A percentile compares a stretch with the other conserved stretches of the same genome.
These are phyloP conservation scores for Lyophyllum shimeji DNA, from an alignment of 768 basidiomycete genomes.

Conservation along the genomic window DNA sequence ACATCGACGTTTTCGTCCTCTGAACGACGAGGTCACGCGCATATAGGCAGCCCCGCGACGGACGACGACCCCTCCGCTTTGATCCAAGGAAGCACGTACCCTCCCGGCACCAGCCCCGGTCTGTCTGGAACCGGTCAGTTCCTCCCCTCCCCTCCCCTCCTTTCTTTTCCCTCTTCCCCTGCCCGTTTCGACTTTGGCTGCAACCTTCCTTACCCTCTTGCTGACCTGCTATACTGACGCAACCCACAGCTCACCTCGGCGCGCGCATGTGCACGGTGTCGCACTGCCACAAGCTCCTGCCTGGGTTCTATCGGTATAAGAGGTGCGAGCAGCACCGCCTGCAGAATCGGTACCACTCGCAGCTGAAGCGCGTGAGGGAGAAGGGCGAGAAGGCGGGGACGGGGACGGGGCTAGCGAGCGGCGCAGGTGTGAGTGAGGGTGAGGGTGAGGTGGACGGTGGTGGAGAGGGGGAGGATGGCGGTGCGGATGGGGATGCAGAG, in stretches of 20 bases:
- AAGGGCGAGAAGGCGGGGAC: constrained; percentile 11
- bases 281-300: constrained; percentile 53
- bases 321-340: constrained; percentile 56
- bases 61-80: background rate
- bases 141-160: background rate
- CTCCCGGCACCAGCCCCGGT: background rate
- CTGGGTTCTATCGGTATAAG: constrained; percentile 45
- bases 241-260: constrained; percentile 24
- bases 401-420: constrained; percentile 4
- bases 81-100: background rate
- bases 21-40: background rate
- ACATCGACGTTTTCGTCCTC: background rate
- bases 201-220: no score
- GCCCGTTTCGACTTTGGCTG: no score
- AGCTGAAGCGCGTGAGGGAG: constrained; percentile 48
- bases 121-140: background rate
- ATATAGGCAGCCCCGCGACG: background rate
- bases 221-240: no score
- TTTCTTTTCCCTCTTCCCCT: no score
- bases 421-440: background rate
- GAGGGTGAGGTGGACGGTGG: background rate
- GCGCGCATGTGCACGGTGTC: constrained; percentile 57
- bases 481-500: background rate
- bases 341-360: constrained; percentile 55
- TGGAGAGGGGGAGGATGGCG: background rate